These are phyloP conservation scores for Pichia cephalocereana DNA, from an alignment of 805 yeast species.

Conservation along the genomic window DNA sequence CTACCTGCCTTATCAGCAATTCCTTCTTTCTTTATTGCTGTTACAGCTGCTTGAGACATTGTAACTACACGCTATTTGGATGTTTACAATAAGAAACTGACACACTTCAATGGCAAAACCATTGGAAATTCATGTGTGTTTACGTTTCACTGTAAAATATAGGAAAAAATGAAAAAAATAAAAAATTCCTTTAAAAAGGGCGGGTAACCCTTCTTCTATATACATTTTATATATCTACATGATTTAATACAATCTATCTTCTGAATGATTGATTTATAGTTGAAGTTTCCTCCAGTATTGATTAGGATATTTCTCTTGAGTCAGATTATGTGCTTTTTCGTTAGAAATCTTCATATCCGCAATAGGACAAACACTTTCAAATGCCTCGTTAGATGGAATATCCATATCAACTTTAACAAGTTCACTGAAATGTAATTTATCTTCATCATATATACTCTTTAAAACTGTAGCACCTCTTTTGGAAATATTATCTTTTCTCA, in stretches of 20 bases:
- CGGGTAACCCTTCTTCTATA: background rate
- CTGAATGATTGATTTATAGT: no score
- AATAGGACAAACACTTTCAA: conserved; percentile 9
- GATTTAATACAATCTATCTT: no score
- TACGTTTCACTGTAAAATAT: background rate
- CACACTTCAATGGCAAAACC: no score
- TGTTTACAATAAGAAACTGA: no score
- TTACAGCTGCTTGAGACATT: conserved; percentile 1
- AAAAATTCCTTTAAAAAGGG: background rate
- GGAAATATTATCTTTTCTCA: conserved; percentile 11
- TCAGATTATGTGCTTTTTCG: background rate
- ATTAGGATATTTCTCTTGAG: conserved; percentile 20
- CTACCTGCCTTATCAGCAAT: background rate
- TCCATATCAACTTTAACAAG: conserved; percentile 14
- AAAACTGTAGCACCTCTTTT: conserved; percentile 7
- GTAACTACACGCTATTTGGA: no score
- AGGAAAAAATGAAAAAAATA: background rate
- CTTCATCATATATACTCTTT: conserved; percentile 11
- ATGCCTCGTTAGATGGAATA: conserved; percentile 10
- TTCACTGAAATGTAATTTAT: conserved; percentile 17
- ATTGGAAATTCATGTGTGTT: background rate
- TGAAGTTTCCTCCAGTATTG: conserved; percentile 16
- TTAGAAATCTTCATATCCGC: conserved; percentile 1
- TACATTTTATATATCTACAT: no score
- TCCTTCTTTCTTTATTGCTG: background rate